These are phyloP conservation scores for Sabuloglossum arenarium DNA, from an alignment of 495 filamentous ascomycete species.

Conservation along the genomic window DNA sequence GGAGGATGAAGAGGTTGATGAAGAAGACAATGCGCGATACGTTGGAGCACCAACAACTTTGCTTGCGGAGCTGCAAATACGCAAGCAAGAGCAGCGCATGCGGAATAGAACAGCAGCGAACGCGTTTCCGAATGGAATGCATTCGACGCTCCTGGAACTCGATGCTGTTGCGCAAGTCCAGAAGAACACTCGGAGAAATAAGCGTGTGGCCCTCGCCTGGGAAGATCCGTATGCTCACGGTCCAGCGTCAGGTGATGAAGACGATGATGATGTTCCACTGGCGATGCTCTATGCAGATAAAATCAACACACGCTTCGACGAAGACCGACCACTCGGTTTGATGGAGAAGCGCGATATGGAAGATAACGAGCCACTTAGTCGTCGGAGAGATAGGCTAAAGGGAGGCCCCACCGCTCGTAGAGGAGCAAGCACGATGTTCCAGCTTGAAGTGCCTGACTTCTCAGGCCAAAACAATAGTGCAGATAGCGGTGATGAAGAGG, in stretches of 20 bases:
- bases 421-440: conserved; percentile 18
- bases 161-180: conserved; percentile 82
- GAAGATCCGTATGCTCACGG: conserved; percentile 35
- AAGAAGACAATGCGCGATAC: conserved; percentile 17
- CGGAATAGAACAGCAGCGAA: conserved; percentile 47
- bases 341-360: conserved; percentile 72
- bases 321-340: conserved; percentile 56
- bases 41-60: conserved; percentile 68
- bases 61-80: conserved; percentile 74
- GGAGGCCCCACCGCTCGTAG: conserved; percentile 23
- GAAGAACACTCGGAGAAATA: conserved; percentile 47
- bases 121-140: conserved; percentile 53
- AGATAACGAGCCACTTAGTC: conserved; percentile 76
- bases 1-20: conserved; percentile 11
- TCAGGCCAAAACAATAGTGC: conserved; percentile 15
- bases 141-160: conserved; percentile 73
- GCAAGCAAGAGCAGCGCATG: conserved; percentile 64
- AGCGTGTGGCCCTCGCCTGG: conserved; percentile 76
- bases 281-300: conserved; percentile 55
- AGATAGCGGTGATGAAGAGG: conserved; percentile 31
- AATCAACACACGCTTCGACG: conserved; percentile 26
- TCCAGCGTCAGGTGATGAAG: conserved; percentile 20
- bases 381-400: conserved; percentile 53
- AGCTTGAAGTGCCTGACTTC: conserved; percentile 21
- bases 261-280: conserved; percentile 65